These are phyloP conservation scores for Nannizziopsis arthrosporioides DNA, from an alignment of 2,329 filamentous ascomycete genomes.

Conservation along the genomic window DNA sequence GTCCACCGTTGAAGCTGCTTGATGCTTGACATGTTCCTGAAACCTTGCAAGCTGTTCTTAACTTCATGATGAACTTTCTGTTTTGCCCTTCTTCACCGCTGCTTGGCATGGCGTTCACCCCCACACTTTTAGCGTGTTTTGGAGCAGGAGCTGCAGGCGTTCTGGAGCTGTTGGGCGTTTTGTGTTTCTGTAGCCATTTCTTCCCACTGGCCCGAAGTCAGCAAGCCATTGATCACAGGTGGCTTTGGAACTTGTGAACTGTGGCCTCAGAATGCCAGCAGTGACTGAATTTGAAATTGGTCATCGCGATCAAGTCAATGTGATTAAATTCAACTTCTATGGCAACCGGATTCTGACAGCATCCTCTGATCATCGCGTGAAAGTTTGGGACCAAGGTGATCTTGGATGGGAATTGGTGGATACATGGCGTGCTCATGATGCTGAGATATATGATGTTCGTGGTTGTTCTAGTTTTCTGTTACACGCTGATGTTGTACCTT, in stretches of 20 bases:
- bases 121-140: no score
- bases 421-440: constrained; percentile 80
- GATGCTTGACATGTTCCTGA: neutral
- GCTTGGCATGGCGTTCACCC: neutral
- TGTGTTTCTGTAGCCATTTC: no score
- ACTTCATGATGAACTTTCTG: neutral
- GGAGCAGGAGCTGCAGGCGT: no score
- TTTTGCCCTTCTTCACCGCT: constrained; percentile 7
- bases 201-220: no score
- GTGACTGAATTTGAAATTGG: constrained; percentile 36
- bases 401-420: constrained; percentile 70
- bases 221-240: no score
- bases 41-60: constrained; percentile 9
- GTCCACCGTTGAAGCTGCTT: neutral
- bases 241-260: no score
- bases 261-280: constrained; percentile 22
- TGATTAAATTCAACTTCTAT: constrained; percentile 82
- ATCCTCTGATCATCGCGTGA: constrained; percentile 83
- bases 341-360: constrained; percentile 85
- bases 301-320: constrained; percentile 58
- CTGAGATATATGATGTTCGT: constrained; percentile 72
- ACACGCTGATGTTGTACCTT: neutral
- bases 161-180: no score
- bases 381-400: constrained; percentile 72
- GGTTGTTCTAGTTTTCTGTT: neutral